phyloP scores from a whole-genome alignment of 305 asterid genomes.

The Fraxinus dipetala region DNA sequence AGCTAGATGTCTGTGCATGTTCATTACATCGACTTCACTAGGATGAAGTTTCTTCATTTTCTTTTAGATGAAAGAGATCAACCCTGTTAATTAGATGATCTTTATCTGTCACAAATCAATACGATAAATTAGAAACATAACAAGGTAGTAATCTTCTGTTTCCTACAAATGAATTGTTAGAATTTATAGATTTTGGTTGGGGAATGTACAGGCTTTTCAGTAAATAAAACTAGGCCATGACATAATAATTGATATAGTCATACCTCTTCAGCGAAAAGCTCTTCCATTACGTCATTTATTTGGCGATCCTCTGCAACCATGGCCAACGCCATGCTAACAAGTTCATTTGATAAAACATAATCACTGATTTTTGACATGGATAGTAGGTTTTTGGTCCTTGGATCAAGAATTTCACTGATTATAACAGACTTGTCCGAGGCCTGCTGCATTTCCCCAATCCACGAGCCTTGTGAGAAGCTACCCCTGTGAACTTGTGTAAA shows the following conservation, averaged over 20 bases:
- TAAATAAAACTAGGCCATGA: background rate
- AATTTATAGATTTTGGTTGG: background rate
- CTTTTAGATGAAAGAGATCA: background rate
- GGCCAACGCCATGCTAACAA: constrained; percentile 92
- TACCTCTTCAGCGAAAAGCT: constrained; percentile 95
- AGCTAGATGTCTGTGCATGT: background rate
- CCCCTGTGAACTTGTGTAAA: constrained; percentile 56
- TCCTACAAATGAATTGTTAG: background rate
- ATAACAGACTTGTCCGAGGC: constrained; percentile 87
- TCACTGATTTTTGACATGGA: constrained; percentile 92
- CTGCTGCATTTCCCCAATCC: constrained; percentile 98
- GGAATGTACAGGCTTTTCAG: background rate
- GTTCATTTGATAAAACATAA: constrained; percentile 86
- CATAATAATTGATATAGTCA: background rate
- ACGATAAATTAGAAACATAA: background rate
- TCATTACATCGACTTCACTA: background rate
- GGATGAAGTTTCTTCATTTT: background rate
- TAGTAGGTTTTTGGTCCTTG: constrained; percentile 81
- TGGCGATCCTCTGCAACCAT: constrained; percentile 97
- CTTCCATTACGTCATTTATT: constrained; percentile 81
- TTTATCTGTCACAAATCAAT: background rate
- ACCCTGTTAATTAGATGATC: background rate
- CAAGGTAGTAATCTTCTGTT: background rate
- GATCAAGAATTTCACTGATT: constrained; percentile 92
- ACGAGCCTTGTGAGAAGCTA: constrained; percentile 83